Evolutionary conservation across 2,329 filamentous ascomycete genomes (phyloP).

Genomic region (Botrytis medusae): DNA sequence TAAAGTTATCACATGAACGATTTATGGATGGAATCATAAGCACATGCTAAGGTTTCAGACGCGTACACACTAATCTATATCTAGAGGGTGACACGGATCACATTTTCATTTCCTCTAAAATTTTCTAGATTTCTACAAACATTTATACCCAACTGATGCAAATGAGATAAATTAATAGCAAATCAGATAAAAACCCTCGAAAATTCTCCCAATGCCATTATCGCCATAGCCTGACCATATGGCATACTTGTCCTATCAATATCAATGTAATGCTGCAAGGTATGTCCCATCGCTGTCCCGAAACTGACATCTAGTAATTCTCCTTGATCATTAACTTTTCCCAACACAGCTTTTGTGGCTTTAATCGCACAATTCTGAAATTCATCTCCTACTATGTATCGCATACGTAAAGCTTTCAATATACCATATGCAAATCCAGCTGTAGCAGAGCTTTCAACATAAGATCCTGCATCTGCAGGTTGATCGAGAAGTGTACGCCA

Average conservation of each 20-base stretch:
- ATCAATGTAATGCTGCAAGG: conserved; percentile 73
- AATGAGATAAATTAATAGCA: not conserved
- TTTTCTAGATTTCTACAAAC: not conserved
- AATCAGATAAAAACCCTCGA: conserved; percentile 45
- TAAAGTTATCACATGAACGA: not conserved
- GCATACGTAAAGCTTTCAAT: conserved; percentile 68
- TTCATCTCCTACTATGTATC: conserved; percentile 60
- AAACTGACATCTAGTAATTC: conserved; percentile 75
- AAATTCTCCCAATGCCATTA: conserved; percentile 77
- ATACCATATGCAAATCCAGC: conserved; percentile 81
- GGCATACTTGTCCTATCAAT: conserved; percentile 79
- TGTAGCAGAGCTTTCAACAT: conserved; percentile 74
- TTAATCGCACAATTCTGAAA: conserved; percentile 62
- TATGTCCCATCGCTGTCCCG: conserved; percentile 74
- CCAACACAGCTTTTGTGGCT: conserved; percentile 66
- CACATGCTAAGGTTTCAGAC: not conserved
- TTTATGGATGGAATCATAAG: not conserved
- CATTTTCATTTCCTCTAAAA: not conserved
- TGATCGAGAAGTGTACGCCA: conserved; percentile 76
- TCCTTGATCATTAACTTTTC: conserved; percentile 63
- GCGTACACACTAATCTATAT: not conserved
- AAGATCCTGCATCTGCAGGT: conserved; percentile 64
- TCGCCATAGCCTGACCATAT: conserved; percentile 82
- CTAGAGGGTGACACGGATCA: not conserved
- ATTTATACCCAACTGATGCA: not conserved